A percentile compares a stretch with the other conserved stretches of the same genome.
Conservation (phyloP, 1,284 basidiomycete genomes). For the Leucoagaricus sp. region DNA sequence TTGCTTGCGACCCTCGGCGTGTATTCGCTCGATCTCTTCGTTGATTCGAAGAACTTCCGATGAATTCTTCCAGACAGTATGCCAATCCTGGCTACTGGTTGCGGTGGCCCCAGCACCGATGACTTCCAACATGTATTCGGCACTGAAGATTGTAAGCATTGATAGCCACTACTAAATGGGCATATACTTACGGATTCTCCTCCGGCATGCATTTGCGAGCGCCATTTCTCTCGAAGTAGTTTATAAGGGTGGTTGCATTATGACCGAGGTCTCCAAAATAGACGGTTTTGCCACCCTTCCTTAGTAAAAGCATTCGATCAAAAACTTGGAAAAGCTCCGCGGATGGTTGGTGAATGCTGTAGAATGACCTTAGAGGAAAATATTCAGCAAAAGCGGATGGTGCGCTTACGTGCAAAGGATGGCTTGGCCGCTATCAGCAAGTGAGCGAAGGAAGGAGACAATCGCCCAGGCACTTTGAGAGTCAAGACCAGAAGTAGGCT, state of each 20-base stretch:
- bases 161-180: background rate
- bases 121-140: conserved; percentile 71
- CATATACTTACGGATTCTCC: conserved; percentile 47
- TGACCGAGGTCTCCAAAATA: conserved; percentile 74
- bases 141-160: conserved; percentile 35
- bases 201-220: conserved; percentile 43
- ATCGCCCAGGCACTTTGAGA: conserved; percentile 90
- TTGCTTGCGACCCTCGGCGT: conserved; percentile 36
- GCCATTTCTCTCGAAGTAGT: conserved; percentile 69
- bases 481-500: conserved; percentile 86
- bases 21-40: conserved; percentile 40
- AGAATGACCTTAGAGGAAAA: background rate
- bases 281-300: conserved; percentile 66
- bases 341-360: conserved; percentile 55
- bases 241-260: conserved; percentile 52
- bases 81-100: conserved; percentile 46
- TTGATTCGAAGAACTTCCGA: conserved; percentile 34
- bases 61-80: conserved; percentile 44
- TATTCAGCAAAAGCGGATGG: background rate
- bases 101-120: conserved; percentile 68
- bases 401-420: conserved; percentile 72
- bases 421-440: conserved; percentile 78
- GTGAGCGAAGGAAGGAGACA: conserved; percentile 71
- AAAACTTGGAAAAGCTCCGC: conserved; percentile 75
- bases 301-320: conserved; percentile 58